Evolutionary conservation across 257 asterid species (phyloP).

Genomic region (Solanum boliviense): DNA sequence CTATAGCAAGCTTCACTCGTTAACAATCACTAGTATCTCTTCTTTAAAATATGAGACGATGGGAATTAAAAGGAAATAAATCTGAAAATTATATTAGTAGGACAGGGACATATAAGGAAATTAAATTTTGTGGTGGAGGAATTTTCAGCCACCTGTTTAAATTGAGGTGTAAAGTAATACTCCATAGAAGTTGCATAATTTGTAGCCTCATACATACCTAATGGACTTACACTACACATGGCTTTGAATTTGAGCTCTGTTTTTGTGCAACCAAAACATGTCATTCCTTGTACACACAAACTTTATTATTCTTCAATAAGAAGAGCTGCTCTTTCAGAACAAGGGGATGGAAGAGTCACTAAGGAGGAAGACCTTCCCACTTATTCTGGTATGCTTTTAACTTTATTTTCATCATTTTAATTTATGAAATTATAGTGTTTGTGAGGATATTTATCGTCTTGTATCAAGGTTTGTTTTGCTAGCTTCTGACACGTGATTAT

Average conservation of each 20-base stretch:
- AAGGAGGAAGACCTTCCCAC: conserved; percentile 49
- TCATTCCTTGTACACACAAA: conserved; percentile 23
- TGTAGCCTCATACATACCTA: background rate
- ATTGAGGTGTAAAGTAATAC: conserved; percentile 24
- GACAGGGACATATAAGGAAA: background rate
- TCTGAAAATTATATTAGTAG: background rate
- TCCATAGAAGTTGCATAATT: conserved; percentile 13
- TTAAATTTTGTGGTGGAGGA: conserved; percentile 44
- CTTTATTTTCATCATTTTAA: background rate
- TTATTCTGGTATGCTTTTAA: conserved; percentile 30
- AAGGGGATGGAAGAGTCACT: conserved; percentile 39
- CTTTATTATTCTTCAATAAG: conserved; percentile 12
- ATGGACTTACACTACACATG: conserved; percentile 26
- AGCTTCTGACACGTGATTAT: too few relatives aligned
- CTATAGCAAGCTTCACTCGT: background rate
- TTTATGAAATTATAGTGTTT: background rate
- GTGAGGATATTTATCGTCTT: background rate
- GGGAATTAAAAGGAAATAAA: background rate
- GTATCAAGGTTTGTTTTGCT: too few relatives aligned
- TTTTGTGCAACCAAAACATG: conserved; percentile 29
- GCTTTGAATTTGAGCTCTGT: conserved; percentile 46
- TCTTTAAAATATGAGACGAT: too few relatives aligned
- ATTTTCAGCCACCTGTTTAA: conserved; percentile 21
- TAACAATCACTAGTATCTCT: background rate
- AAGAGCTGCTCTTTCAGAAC: conserved; percentile 57